phyloP scores from a whole-genome alignment of 371 early-diverging fungal genomes.

The Circinella minor region DNA sequence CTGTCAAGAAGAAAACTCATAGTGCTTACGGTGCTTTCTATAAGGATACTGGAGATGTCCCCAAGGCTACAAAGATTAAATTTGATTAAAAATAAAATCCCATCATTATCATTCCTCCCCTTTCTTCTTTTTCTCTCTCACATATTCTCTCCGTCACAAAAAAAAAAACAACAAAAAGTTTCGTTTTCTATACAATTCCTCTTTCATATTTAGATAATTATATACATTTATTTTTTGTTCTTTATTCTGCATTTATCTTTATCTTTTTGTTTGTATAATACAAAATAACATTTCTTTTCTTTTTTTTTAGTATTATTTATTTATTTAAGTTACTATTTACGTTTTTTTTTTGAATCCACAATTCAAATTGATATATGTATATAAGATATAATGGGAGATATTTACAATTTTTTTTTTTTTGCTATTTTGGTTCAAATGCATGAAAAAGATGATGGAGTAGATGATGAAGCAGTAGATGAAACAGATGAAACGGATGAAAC shows the following conservation, averaged over 20 bases:
- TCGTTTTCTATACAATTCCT: no score
- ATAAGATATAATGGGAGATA: no score
- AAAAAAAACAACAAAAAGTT: no score
- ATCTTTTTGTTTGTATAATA: background rate
- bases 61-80: conserved; percentile 90
- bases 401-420: no score
- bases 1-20: conserved; percentile 97
- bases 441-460: no score
- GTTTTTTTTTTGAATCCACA: no score
- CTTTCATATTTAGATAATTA: background rate
- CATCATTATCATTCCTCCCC: background rate
- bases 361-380: background rate
- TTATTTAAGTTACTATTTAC: no score
- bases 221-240: background rate
- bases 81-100: conserved; percentile 56
- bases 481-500: background rate
- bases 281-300: background rate
- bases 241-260: background rate
- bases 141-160: background rate
- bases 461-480: no score
- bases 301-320: background rate
- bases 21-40: conserved; percentile 94
- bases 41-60: conserved; percentile 85
- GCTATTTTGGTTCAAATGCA: no score
- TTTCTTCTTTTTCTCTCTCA: background rate